These are phyloP conservation scores for Rhizopus sp. DNA, from an alignment of 371 early-diverging fungal species.

Conservation along the genomic window DNA sequence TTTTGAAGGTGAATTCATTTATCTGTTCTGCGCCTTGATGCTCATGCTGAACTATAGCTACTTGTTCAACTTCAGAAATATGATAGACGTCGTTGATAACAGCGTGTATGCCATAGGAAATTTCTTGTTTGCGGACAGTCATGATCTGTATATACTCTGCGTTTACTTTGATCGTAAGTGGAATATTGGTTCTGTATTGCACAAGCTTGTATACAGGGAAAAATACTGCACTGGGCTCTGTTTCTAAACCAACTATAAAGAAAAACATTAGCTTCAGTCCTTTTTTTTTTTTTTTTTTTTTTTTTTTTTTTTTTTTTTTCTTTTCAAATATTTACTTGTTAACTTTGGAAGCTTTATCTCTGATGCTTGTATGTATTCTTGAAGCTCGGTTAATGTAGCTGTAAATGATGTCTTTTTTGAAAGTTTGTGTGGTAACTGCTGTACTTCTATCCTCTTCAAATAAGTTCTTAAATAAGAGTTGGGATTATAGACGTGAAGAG, in stretches of 20 bases:
- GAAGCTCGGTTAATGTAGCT: constrained; percentile 62
- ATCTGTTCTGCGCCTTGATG: constrained; percentile 50
- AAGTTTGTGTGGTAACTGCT: constrained; percentile 55
- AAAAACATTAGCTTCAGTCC: constrained; percentile 13
- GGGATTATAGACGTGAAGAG: constrained; percentile 71
- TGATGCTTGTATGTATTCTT: constrained; percentile 63
- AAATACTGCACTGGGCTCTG: constrained; percentile 60
- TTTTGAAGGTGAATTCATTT: constrained; percentile 73
- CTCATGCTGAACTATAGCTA: constrained; percentile 43
- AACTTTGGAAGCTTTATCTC: constrained; percentile 77
- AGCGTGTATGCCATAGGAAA: constrained; percentile 64
- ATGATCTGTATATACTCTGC: constrained; percentile 79
- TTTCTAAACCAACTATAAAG: constrained; percentile 55
- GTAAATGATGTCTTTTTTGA: constrained; percentile 63
- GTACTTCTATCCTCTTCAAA: constrained; percentile 48
- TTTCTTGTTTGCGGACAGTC: constrained; percentile 59
- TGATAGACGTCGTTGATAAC: constrained; percentile 84
- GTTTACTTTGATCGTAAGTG: constrained; percentile 78
- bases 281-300: not conserved
- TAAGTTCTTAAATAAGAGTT: constrained; percentile 71
- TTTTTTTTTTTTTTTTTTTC: not conserved
- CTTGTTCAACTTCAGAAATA: constrained; percentile 81
- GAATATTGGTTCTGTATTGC: constrained; percentile 58
- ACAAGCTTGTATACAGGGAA: constrained; percentile 61
- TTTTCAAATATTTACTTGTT: constrained; percentile 43